Evolutionary conservation across 495 filamentous ascomycete species (phyloP).

Genomic region (Penicillium salamii): DNA sequence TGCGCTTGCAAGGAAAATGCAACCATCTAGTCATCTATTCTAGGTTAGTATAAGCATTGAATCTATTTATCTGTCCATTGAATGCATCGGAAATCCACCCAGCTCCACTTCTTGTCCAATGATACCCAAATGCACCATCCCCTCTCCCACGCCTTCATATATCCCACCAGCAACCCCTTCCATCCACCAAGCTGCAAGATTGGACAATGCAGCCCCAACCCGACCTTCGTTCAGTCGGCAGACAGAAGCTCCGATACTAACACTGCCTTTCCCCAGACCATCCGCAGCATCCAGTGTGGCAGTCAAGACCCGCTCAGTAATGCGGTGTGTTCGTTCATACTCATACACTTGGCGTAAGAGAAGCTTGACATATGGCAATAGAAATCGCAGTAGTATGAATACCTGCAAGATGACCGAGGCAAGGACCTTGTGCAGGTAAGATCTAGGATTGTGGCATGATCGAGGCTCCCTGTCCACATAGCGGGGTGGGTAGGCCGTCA

Average conservation of each 20-base stretch:
- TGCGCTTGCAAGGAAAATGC: too few relatives aligned
- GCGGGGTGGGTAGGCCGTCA: constrained; percentile 6
- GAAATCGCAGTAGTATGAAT: constrained; percentile 53
- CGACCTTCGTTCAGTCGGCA: constrained; percentile 55
- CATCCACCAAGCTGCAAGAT: constrained; percentile 53
- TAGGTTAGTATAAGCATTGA: not conserved
- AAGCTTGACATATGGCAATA: constrained; percentile 58
- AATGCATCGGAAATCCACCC: constrained; percentile 11
- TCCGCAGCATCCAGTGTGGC: constrained; percentile 50
- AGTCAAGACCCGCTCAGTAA: constrained; percentile 54
- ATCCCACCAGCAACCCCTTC: constrained; percentile 60
- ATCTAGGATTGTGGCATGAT: constrained; percentile 20
- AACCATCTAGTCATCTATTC: too few relatives aligned
- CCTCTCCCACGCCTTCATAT: constrained; percentile 62
- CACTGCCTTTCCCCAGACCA: constrained; percentile 47
- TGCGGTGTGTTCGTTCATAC: constrained; percentile 62
- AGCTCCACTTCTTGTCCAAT: constrained; percentile 27
- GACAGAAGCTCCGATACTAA: constrained; percentile 48
- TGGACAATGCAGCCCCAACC: constrained; percentile 49
- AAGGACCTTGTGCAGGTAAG: constrained; percentile 56
- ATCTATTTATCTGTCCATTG: constrained; percentile 3
- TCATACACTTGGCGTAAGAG: constrained; percentile 50
- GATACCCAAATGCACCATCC: constrained; percentile 49
- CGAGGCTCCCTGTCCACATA: constrained; percentile 29
- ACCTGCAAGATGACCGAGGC: constrained; percentile 54